Conservation (phyloP, 305 asterid genomes). For the Solanum hybrid region DNA sequence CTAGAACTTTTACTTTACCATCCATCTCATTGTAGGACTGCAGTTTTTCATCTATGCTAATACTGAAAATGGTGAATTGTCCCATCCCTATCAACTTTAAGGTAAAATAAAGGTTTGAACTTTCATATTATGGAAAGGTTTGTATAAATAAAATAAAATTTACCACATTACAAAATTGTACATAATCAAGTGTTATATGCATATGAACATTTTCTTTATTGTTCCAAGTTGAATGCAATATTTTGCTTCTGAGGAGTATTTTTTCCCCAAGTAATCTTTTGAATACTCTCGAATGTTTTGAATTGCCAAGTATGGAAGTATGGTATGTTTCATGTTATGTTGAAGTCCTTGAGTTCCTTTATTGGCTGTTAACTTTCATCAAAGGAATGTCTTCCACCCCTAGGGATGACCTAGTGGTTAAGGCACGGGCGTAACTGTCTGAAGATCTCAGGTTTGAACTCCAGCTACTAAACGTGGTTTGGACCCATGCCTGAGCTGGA, state of each 20-base stretch:
- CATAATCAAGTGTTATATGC: not conserved
- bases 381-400: not conserved
- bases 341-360: not conserved
- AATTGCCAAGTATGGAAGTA: not conserved
- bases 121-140: not conserved
- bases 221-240: not conserved
- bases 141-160: not conserved
- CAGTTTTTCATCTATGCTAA: not conserved
- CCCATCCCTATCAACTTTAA: not conserved
- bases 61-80: not conserved
- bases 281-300: not conserved
- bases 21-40: not conserved
- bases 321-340: not conserved
- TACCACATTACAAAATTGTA: not conserved
- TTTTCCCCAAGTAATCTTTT: not conserved
- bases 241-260: not conserved
- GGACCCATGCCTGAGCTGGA: not conserved
- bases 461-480: not conserved
- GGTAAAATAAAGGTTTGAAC: not conserved
- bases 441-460: not conserved
- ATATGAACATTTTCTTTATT: not conserved
- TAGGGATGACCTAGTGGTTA: not conserved
- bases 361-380: not conserved
- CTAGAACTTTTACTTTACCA: not conserved
- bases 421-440: not conserved